These are phyloP conservation scores for Metschnikowia colocasiae DNA, from an alignment of 805 yeast species.

Conservation along the genomic window DNA sequence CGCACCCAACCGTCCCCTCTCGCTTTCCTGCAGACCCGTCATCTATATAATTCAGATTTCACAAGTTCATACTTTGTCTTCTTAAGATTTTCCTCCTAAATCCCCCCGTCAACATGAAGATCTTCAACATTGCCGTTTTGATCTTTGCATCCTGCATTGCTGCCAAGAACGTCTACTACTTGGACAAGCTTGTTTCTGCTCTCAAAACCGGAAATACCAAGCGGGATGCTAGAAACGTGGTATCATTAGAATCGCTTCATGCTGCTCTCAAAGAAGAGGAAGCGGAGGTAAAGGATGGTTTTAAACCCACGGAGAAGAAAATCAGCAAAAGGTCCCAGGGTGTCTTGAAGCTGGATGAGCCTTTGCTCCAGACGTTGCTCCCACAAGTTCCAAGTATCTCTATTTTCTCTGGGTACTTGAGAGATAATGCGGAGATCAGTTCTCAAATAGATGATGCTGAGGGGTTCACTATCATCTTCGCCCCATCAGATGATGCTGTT, in stretches of 20 bases:
- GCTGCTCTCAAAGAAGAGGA: constrained; percentile 6
- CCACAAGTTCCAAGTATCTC: constrained; percentile 43
- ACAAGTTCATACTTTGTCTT: background rate
- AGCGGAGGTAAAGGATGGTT: background rate
- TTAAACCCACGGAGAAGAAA: background rate
- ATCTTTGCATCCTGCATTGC: constrained; percentile 15
- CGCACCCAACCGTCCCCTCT: constrained; percentile 3
- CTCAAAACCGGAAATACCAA: constrained; percentile 8
- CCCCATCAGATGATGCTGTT: constrained; percentile 64
- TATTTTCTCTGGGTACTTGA: constrained; percentile 65
- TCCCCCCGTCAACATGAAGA: constrained; percentile 9
- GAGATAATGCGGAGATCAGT: constrained; percentile 55
- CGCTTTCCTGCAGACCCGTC: background rate
- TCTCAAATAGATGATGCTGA: constrained; percentile 44
- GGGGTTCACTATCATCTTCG: constrained; percentile 51
- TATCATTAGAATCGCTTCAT: constrained; percentile 14
- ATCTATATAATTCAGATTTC: background rate
- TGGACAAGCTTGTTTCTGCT: constrained; percentile 15
- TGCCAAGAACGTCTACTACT: constrained; percentile 17
- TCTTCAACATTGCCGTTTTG: constrained; percentile 12
- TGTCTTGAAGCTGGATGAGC: constrained; percentile 10
- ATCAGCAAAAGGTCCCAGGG: constrained; percentile 8
- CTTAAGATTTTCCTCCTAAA: background rate
- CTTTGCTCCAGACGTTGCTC: constrained; percentile 32
- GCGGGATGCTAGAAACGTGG: constrained; percentile 22